phyloP scores from a whole-genome alignment of 441 rosid species.

The Euphorbia schlechtendalii region DNA sequence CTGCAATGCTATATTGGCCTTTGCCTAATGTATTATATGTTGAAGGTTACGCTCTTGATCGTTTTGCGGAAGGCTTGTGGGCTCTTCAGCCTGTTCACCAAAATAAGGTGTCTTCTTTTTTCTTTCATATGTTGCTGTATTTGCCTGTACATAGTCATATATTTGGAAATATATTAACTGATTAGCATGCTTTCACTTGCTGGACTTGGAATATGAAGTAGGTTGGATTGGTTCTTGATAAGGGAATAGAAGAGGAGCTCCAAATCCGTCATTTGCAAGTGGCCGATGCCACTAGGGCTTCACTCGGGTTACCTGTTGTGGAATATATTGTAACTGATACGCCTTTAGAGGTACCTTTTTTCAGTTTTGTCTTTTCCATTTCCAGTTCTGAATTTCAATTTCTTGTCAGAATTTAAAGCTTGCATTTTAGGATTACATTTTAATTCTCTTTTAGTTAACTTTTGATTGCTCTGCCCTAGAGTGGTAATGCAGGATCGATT shows the following conservation, averaged over 20 bases:
- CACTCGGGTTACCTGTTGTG: conserved; percentile 56
- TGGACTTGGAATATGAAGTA: conserved; percentile 20
- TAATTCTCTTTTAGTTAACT: not conserved
- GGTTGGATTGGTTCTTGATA: conserved; percentile 67
- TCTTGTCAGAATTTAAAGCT: not conserved
- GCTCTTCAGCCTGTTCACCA: conserved; percentile 57
- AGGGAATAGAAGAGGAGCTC: conserved; percentile 53
- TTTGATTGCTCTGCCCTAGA: not conserved
- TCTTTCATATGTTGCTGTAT: not conserved
- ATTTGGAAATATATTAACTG: not conserved
- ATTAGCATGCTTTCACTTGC: conserved; percentile 1
- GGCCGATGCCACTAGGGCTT: conserved; percentile 63
- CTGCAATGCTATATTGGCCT: conserved; percentile 60
- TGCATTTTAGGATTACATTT: not conserved
- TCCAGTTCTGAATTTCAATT: too few relatives aligned
- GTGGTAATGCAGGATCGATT: not conserved
- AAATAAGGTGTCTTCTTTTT: conserved; percentile 34
- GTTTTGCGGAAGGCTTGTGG: conserved; percentile 54
- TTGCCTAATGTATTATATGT: conserved; percentile 53
- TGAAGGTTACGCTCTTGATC: conserved; percentile 63
- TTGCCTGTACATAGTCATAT: not conserved
- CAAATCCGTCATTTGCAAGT: conserved; percentile 52
- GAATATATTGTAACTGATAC: conserved; percentile 48
- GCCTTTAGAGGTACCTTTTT: conserved; percentile 33
- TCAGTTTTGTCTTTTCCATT: too few relatives aligned